Base-by-base conservation (phyloP, 441 rosid species). In the Erodium moschatum region DNA sequence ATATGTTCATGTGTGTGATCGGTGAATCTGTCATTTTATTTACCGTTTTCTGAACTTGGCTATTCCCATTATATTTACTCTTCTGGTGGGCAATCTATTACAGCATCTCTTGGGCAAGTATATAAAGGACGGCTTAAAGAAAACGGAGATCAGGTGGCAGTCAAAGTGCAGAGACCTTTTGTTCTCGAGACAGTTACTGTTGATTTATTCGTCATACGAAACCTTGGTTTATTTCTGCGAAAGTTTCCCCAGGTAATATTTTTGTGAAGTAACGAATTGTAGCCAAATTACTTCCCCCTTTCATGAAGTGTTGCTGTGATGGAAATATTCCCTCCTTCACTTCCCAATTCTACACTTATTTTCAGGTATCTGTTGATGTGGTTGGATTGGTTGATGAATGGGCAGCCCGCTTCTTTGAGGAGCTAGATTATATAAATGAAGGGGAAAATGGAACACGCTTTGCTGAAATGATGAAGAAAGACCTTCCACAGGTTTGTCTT, bases 331-430 rank as follows among this genome's bases (percentile, higher is more conserved):
- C 40, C 9, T 31, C 65, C 63, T 65, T 50, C 3, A 62, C 75
- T 44, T 64, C 11, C 50, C 67, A 16, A 66, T 56, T 35, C 65
- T 50, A 33, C 35, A 60, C 64, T 72, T 68, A 58, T 69, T 62
- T 71, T 48, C 78, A 91, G 98, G 79, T 93, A 63, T 85, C 96
- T 6, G 27, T 89, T 68, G 97, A 93, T 78, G 89, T 93, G 75
- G 98, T 93, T 79, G 98, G 97, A 19, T 77, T 93, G 81, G 97
- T 93, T 78, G 98, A 93, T 84, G 98, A 93, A 81, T 93, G 98
- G 97, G 96, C 98, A 70, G 90, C 97, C 76, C 96, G 98, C 21
- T 93, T 93, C 72, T 93, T 93, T 73, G 98, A 93, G 81, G 98
- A 93, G 84, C 82, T 93, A 69, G 98, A 93, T 82, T 93, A 93